phyloP scores from a whole-genome alignment of 306 rosid genomes.

The Vigna mungo region DNA sequence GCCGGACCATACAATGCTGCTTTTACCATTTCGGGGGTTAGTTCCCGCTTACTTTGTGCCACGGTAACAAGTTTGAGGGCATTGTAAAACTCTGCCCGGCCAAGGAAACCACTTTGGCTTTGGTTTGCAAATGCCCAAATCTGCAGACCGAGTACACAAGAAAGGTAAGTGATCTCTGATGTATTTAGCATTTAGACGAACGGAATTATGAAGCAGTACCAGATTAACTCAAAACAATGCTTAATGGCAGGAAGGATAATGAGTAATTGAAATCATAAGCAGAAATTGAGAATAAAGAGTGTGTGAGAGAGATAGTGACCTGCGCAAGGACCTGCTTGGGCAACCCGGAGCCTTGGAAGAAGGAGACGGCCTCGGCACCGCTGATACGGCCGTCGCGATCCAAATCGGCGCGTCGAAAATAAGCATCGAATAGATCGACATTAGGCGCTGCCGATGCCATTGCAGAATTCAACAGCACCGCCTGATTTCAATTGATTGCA shows the following conservation, averaged over 20 bases:
- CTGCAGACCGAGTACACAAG: constrained; percentile 50
- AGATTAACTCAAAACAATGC: constrained; percentile 2
- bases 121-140: constrained; percentile 87
- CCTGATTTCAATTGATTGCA: constrained; percentile 19
- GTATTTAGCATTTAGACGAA: constrained; percentile 21
- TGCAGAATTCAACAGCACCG: constrained; percentile 50
- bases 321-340: constrained; percentile 86
- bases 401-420: constrained; percentile 94
- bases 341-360: constrained; percentile 95
- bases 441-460: constrained; percentile 82
- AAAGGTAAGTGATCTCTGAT: neutral
- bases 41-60: constrained; percentile 91
- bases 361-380: constrained; percentile 89
- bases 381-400: constrained; percentile 98
- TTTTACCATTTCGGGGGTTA: constrained; percentile 86
- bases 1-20: constrained; percentile 94
- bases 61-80: constrained; percentile 99
- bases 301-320: constrained; percentile 48
- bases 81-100: constrained; percentile 90
- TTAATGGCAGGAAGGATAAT: neutral
- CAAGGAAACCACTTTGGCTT: constrained; percentile 82
- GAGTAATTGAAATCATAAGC: neutral
- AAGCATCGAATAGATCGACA: constrained; percentile 96
- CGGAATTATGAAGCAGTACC: neutral
- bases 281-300: neutral